Base-by-base conservation (phyloP, 768 basidiomycete genomes). In the Termitomyces sp. region DNA sequence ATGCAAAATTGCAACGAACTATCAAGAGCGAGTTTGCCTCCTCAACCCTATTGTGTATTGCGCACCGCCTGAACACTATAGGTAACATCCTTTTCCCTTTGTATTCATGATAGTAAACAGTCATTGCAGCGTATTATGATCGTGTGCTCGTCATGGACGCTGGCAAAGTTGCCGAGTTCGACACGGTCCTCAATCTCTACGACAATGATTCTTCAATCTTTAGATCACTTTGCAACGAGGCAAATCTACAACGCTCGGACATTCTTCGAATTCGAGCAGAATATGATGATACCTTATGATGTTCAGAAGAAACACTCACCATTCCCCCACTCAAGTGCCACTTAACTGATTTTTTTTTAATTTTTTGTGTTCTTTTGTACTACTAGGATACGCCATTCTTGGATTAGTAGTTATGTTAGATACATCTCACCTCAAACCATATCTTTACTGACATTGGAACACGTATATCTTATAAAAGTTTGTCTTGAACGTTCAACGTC, bases 91-190 rank as follows among this genome's bases (percentile, higher is more conserved):
- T 48, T n/a, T 54, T 30, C 6, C 4, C 30, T 30, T 24, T 48
- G 32, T 6, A 40, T 12, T 16, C 36, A 28, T 53, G 66, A 22
- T 49, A 48, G 36, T 50, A 1, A 32, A 13, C 40, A 10, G 40
- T 42, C 36, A 4, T 20, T 59, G 2, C 47, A 83, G 83, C 77
- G 0, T 80, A 87, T 64, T 88, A 85, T 61, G 86, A 89, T 64
- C 77, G 83, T 22, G 77, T 90, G 22, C 71, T 92, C 18, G 88
- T 90, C 46, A 87, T 92, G 85, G 83, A 87, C 62, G 71, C 76
- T 28, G 89, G 90, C 4, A 64, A 72, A 33, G 81, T 90, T 3
- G 85, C 83, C 10, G 89, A 91, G 69, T 89, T 83, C 65, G 89
- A 90, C 69, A 85, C 86, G 2, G 88, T 90, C 3, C 75, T 87